Percentiles rank a stretch among this genome's conserved stretches.
phyloP scores from a whole-genome alignment of 169 alveolate genomes.

The Plasmodium blacklocki region DNA sequence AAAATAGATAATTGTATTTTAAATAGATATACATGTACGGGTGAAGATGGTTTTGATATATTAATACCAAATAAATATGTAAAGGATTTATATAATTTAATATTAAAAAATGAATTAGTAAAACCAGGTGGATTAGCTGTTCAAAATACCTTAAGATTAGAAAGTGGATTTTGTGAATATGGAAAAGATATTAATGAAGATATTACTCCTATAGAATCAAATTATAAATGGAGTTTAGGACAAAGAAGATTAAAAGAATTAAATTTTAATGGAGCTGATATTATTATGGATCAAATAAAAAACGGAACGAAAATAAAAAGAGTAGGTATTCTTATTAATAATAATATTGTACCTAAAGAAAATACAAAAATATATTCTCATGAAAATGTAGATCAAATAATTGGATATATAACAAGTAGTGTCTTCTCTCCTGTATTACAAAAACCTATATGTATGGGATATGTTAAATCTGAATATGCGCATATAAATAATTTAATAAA shows the following conservation, averaged over 20 bases:
- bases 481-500: constrained; percentile 20
- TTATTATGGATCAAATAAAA: constrained; percentile 63
- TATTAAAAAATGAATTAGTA: constrained; percentile 47
- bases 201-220: constrained; percentile 74
- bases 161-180: constrained; percentile 76
- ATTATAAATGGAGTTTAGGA: constrained; percentile 72
- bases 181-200: constrained; percentile 76
- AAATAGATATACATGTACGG: constrained; percentile 77
- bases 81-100: constrained; percentile 35
- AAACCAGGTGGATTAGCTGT: constrained; percentile 76
- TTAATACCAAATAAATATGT: constrained; percentile 65
- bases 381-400: constrained; percentile 33
- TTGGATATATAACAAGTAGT: constrained; percentile 75
- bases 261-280: constrained; percentile 73
- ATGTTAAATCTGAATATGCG: constrained; percentile 41
- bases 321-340: constrained; percentile 49
- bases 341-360: constrained; percentile 65
- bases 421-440: constrained; percentile 62
- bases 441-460: constrained; percentile 76
- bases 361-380: constrained; percentile 59
- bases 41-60: constrained; percentile 76
- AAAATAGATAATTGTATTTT: constrained; percentile 26
- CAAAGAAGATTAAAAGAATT: constrained; percentile 70
- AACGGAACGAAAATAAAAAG: constrained; percentile 71
- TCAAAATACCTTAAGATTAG: constrained; percentile 69